phyloP scores from a whole-genome alignment of 176 grass and related monocot genomes.

The Ananas comosus region DNA sequence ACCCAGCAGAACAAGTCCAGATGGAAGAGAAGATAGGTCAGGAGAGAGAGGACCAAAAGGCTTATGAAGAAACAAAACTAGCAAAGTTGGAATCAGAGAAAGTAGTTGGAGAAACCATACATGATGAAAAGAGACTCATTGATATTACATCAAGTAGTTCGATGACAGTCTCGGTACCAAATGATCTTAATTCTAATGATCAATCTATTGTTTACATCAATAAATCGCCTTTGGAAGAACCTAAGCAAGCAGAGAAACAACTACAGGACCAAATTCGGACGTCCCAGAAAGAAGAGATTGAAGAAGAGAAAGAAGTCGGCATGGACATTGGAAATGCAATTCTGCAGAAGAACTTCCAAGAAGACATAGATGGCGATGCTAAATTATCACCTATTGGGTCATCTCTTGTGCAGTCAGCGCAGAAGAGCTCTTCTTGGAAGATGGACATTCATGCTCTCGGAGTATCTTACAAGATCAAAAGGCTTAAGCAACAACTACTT shows the following conservation, averaged over 20 bases:
- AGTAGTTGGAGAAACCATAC: constrained; percentile 12
- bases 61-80: constrained; percentile 12
- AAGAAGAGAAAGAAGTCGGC: constrained; percentile 54
- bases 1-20: too few species aligned
- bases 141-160: constrained; percentile 4
- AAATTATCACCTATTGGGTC: neutral
- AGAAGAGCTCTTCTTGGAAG: constrained; percentile 39
- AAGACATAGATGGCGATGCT: constrained; percentile 6
- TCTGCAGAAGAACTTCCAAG: constrained; percentile 11
- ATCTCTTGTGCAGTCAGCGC: constrained; percentile 5
- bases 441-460: constrained; percentile 71
- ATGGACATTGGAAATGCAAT: constrained; percentile 27
- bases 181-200: neutral
- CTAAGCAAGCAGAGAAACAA: constrained; percentile 1
- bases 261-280: neutral
- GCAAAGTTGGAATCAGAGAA: constrained; percentile 19
- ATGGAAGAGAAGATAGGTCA: neutral
- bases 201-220: neutral
- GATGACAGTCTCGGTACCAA: neutral
- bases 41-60: neutral
- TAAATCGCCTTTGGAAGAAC: neutral
- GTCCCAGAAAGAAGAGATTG: constrained; percentile 24
- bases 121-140: constrained; percentile 3
- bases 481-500: constrained; percentile 67
- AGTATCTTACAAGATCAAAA: constrained; percentile 93